These are phyloP conservation scores for Ophiosphaerella herpotricha DNA, from an alignment of 2,329 filamentous ascomycete species.

Conservation along the genomic window DNA sequence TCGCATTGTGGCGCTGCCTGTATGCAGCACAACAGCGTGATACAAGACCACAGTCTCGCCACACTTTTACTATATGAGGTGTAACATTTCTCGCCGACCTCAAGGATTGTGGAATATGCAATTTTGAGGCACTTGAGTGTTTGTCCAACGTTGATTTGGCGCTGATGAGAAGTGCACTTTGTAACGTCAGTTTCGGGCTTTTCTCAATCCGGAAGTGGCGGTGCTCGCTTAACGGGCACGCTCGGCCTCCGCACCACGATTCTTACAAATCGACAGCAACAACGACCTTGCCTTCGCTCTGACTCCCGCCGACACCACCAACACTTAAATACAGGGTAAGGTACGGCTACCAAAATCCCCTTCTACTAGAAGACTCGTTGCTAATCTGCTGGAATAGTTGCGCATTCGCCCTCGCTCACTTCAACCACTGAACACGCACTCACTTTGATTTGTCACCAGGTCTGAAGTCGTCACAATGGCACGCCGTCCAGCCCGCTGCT, in stretches of 20 bases:
- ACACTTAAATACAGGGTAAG: conserved; percentile 40
- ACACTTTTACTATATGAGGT: no score
- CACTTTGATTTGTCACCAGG: conserved; percentile 54
- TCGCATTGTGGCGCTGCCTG: no score
- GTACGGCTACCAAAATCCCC: conserved; percentile 18
- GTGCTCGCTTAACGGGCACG: conserved; percentile 15
- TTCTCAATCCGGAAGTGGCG: conserved; percentile 11
- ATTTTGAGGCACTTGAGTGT: no score
- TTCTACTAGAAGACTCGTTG: background rate
- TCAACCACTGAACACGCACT: conserved; percentile 33
- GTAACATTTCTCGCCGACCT: no score
- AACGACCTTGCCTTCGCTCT: conserved; percentile 19
- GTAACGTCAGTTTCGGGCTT: background rate
- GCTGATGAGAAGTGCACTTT: background rate
- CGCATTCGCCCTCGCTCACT: conserved; percentile 2
- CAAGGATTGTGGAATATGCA: no score
- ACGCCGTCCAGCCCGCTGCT: conserved; percentile 98
- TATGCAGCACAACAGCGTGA: no score
- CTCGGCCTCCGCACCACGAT: conserved; percentile 3
- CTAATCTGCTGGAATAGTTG: conserved; percentile 3
- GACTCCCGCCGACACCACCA: conserved; percentile 24
- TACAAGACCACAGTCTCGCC: no score
- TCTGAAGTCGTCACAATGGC: conserved; percentile 82
- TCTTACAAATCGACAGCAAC: conserved; percentile 20
- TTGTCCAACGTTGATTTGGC: background rate